Base-by-base conservation (phyloP, 1,284 basidiomycete genomes). In the Rhodotorula sp. region DNA sequence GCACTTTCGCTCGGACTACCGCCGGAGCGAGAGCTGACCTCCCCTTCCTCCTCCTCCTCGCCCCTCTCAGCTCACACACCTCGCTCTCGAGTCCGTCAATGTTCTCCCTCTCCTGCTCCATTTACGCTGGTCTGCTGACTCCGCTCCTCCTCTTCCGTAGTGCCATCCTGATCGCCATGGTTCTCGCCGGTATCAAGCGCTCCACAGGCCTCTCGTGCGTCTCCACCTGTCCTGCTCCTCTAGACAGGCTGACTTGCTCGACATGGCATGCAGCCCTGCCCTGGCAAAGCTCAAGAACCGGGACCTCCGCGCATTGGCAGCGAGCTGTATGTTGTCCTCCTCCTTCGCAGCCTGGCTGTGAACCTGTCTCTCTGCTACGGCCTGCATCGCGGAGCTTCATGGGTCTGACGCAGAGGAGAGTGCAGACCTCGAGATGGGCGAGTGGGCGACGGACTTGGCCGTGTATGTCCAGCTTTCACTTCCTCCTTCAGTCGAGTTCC, bases 191-290 rank as follows among this genome's bases (percentile, higher is more conserved):
- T 21, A 82, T 93, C 71, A 89, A 87, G 80, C 86, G 91, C 39
- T 88, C 89, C 4, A 92, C 91, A 0, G 91, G 91, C 50, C 81
- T 93, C 74, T 91, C 91, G 90, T 91, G 82, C 71, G 89, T 84
- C 25, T 34, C 44, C 51, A 34, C n/a, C 19, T 7, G 17, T 36
- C 51, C 41, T 22, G 54, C 48, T 36, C 29, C 39, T 29, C 39
- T 15, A 13, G 39, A 17, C 25, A 12, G 25, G 7, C 15, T 29
- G 36, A 22, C 22, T 6, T 25, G 5, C 41, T 56, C 50, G 2
- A 22, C 19, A 29, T 27, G 21, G 12, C 25, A 25, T 15, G 25
- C 64, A 71, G 70, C 1, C 74, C 74, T 1, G 72, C 74, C 1
- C 25, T 76, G 6, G 17, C 48, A 0, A 51, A 51, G 39, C 29